Conservation (phyloP, 2,329 filamentous ascomycete genomes). For the Tolypocladium nubicola region DNA sequence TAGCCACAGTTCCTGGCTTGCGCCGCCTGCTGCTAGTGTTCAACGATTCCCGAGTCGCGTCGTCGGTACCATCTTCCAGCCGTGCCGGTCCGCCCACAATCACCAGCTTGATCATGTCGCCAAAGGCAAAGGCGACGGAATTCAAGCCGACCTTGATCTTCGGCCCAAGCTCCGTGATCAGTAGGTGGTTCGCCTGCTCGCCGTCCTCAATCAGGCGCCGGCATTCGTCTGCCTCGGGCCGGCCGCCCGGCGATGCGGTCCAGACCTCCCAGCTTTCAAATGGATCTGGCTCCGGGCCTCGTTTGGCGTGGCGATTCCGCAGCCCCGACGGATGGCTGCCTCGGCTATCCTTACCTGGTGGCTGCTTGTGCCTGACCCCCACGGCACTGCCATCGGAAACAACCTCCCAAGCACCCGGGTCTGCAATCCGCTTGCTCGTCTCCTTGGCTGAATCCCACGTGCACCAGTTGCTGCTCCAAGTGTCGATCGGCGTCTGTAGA, state of each 20-base stretch:
- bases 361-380: slow-evolving; percentile 44
- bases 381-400: slow-evolving; percentile 50
- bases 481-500: slow-evolving; percentile 30
- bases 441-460: slow-evolving; percentile 42
- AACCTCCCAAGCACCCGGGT: slow-evolving; percentile 56
- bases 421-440: slow-evolving; percentile 40
- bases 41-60: slow-evolving; percentile 16
- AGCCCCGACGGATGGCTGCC: slow-evolving; percentile 11
- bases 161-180: slow-evolving; percentile 57
- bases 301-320: slow-evolving; percentile 18
- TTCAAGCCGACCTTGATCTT: slow-evolving; percentile 50
- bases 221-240: slow-evolving; percentile 33
- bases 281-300: slow-evolving; percentile 10
- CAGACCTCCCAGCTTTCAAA: slow-evolving; percentile 42
- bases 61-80: slow-evolving; percentile 36
- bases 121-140: slow-evolving; percentile 60
- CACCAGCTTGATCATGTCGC: slow-evolving; percentile 63
- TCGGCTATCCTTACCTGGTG: slow-evolving; percentile 6
- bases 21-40: slow-evolving; percentile 29
- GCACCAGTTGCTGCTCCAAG: slow-evolving; percentile 32
- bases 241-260: slow-evolving; percentile 36
- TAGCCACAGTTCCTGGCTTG: slow-evolving; percentile 15
- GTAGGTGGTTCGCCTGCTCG: slow-evolving; percentile 40
- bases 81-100: slow-evolving; percentile 51
- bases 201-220: slow-evolving; percentile 30